These are phyloP conservation scores for Fusarium continuum DNA, from an alignment of 2,329 filamentous ascomycete species.

Conservation along the genomic window DNA sequence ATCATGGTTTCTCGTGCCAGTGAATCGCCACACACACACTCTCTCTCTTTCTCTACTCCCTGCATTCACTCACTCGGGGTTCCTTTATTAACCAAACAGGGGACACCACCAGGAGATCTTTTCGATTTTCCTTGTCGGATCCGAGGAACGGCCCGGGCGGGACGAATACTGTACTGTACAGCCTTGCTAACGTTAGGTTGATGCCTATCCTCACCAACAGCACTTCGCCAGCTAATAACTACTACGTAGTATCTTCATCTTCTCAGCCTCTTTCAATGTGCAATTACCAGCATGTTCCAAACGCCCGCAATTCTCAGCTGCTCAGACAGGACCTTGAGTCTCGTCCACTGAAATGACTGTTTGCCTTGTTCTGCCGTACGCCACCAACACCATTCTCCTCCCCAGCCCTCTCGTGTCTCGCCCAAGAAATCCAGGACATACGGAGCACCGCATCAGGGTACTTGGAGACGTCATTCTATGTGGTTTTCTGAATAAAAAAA, in stretches of 20 bases:
- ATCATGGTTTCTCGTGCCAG: constrained; percentile 23
- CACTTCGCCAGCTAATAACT: too few species aligned
- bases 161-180: constrained; percentile 18
- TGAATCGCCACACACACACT: constrained; percentile 8
- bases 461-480: constrained; percentile 2
- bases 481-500: not conserved
- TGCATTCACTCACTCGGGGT: not conserved
- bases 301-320: constrained; percentile 16
- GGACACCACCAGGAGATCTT: not conserved
- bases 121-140: constrained; percentile 18
- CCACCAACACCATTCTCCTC: constrained; percentile 28
- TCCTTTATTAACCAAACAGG: too few species aligned
- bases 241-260: too few species aligned
- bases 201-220: constrained; percentile 1
- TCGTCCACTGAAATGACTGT: constrained; percentile 7
- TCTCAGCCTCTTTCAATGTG: not conserved
- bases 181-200: constrained; percentile 15
- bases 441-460: constrained; percentile 1
- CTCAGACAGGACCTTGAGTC: not conserved
- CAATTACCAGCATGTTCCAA: not conserved
- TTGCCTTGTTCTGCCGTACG: constrained; percentile 21
- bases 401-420: not conserved
- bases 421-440: not conserved
- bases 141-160: constrained; percentile 32
- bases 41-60: too few species aligned